Percentiles rank a stretch among this genome's conserved stretches.
Evolutionary conservation across 805 yeast genomes (phyloP).

Genomic region (Kodamaea nitidulidarum): DNA sequence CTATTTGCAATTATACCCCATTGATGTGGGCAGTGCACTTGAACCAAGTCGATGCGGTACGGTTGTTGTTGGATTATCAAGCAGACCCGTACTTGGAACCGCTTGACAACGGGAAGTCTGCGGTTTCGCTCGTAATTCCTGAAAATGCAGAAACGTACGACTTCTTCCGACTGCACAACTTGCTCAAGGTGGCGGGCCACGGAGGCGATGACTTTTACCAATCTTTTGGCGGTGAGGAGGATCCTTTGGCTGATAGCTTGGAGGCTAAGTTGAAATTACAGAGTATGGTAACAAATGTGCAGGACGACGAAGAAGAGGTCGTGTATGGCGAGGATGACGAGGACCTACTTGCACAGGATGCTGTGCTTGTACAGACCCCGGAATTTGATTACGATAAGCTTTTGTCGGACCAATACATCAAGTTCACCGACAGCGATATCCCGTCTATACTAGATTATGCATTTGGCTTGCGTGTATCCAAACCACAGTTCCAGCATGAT

Average conservation of each 20-base stretch:
- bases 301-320: slow-evolving; percentile 18
- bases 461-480: slow-evolving; percentile 41
- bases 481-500: slow-evolving; percentile 37
- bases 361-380: slow-evolving; percentile 22
- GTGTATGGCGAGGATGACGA: slow-evolving; percentile 25
- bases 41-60: slow-evolving; percentile 51
- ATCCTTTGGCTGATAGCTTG: slow-evolving; percentile 26
- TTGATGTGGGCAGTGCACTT: slow-evolving; percentile 83
- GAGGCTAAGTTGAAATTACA: slow-evolving; percentile 32
- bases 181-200: slow-evolving; percentile 16
- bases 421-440: slow-evolving; percentile 57
- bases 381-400: slow-evolving; percentile 57
- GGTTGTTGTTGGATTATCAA: slow-evolving; percentile 54
- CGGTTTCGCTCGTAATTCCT: slow-evolving; percentile 54
- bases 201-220: slow-evolving; percentile 10
- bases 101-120: slow-evolving; percentile 39
- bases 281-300: slow-evolving; percentile 21
- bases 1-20: slow-evolving; percentile 53
- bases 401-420: slow-evolving; percentile 55
- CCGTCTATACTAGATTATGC: slow-evolving; percentile 46
- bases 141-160: slow-evolving; percentile 50
- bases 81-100: slow-evolving; percentile 54
- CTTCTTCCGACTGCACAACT: slow-evolving; percentile 52
- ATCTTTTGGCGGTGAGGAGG: slow-evolving; percentile 10
- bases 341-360: slow-evolving; percentile 23